Evolutionary conservation across 2,329 filamentous ascomycete species (phyloP), one percentile per base, ranked within the genome.

Genomic region (Fusarium sp.): DNA sequence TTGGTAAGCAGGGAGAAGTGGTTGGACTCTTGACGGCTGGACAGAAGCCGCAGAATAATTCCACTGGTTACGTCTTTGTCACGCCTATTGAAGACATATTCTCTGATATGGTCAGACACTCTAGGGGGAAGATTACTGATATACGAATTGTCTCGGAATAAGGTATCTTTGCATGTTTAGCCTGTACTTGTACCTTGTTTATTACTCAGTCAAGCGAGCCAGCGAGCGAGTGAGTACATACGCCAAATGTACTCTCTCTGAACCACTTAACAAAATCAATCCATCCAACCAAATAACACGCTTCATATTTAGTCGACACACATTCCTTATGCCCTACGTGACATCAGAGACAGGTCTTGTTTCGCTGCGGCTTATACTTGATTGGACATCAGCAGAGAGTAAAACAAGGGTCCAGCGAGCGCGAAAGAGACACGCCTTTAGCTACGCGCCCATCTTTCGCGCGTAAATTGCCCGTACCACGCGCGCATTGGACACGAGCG

Each of bases 401-500:
- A 60, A 47, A 55, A 60, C 44, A 47, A 33, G 54, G 49, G 46
- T 43, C 25, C 29, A 3, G 6, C 6, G 14, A 23, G 53, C 68
- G 57, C 68, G 68, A 70, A 67, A 65, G 17, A 52, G 42, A 62
- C 66, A 60, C 65, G 65, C 31, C 29, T 10, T 10, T 39, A 8
- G 9, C 37, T 53, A 66, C 68, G 64, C 59, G 61, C 52, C 46
- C 38, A 35, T 38, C 53, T 53, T 52, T 48, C 51, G 66, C 69
- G 69, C 69, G 69, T 71, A 71, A 70, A 71, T 71, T 61, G 62
- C 59, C 53, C 55, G 52, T 63, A 59, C 42, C 63, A 61, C 55
- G 54, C 64, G 61, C 61, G 61, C 57, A 50, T 53, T 37, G 21
- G 14, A 64, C 56, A 57, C 52, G 42, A 32, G 19, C n/a, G n/a